phyloP scores from a whole-genome alignment of 768 basidiomycete species.

The Boletus rubescentipes region DNA sequence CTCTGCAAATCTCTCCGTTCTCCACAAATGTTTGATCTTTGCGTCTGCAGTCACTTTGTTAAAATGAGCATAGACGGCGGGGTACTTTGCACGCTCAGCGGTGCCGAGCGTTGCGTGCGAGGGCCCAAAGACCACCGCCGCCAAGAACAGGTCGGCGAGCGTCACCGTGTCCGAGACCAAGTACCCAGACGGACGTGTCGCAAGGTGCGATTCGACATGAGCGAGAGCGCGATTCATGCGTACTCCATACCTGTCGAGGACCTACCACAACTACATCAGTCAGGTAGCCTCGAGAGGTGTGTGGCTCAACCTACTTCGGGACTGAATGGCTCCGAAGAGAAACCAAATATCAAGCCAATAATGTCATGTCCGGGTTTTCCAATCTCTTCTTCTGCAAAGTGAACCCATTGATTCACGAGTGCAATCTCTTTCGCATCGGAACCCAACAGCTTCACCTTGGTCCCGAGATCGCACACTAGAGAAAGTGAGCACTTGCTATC shows the following conservation, averaged over 20 bases:
- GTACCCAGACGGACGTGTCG: slow-evolving; percentile 9
- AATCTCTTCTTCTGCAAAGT: slow-evolving; percentile 21
- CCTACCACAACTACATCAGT: neutral
- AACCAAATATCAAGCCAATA: neutral
- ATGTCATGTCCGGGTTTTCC: neutral
- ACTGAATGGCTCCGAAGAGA: neutral
- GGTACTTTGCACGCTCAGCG: slow-evolving; percentile 14
- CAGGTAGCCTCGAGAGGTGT: too few species aligned
- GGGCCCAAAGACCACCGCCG: neutral
- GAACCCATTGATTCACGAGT: slow-evolving; percentile 22
- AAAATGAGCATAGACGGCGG: slow-evolving; percentile 11
- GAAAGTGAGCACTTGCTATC: neutral
- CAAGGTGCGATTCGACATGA: slow-evolving; percentile 16
- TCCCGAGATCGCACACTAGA: slow-evolving; percentile 14
- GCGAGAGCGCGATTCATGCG: slow-evolving; percentile 6
- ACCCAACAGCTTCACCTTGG: slow-evolving; percentile 14
- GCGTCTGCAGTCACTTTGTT: slow-evolving; percentile 18
- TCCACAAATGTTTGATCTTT: slow-evolving; percentile 9
- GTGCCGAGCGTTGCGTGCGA: slow-evolving; percentile 2
- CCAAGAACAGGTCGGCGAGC: slow-evolving; percentile 21
- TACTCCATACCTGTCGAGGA: neutral
- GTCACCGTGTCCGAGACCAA: slow-evolving; percentile 15
- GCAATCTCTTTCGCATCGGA: slow-evolving; percentile 5
- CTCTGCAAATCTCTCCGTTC: slow-evolving; percentile 8
- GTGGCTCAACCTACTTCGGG: slow-evolving; percentile 5